Base-by-base conservation (phyloP, 2,329 filamentous ascomycete genomes). In the Didymella pomorum region DNA sequence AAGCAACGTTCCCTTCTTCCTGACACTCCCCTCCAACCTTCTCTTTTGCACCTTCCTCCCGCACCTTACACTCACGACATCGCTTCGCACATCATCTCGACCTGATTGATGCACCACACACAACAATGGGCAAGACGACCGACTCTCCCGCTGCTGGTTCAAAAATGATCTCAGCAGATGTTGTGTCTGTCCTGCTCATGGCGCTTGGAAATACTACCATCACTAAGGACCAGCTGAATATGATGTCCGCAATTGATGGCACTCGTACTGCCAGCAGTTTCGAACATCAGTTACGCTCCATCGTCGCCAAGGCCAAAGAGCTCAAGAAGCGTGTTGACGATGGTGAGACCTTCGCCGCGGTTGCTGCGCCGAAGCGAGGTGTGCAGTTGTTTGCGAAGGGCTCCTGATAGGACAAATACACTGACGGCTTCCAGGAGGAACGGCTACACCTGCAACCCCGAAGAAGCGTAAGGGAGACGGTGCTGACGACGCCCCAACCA, bases 231-330 rank as follows among this genome's bases (percentile, higher is more conserved):
- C 64, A 69, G n/a, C 71, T 68, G 18, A 63, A 72, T 6, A 65
- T 73, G 56, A 73, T 75, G 71, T 59, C 47, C 6, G 62, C 72
- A 0, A 49, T 75, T 4, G 70, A 74, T 50, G 68, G 70, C 31
- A 63, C 35, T 1, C 61, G 60, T 4, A 73, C 72, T 0, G 63
- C 68, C 1, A 60, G 33, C 16, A 60, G 54, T 25, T 73, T 73
- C 35, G 43, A 74, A 49, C 71, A 75, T 39, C 53, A 67, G 18
- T 71, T 75, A 46, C 69, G 70, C 37, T 31, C 64, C 2, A 53
- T 74, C 18, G 29, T 58, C 0, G 53, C 66, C 37, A 70, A 66
- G 47, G 67, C 71, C 35, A 70, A 67, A 52, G 71, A 74, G 26
- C 59, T 75, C 16, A 73, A 71, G 53, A 51, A 52, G n/a, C 69